phyloP scores from a whole-genome alignment of 2,329 filamentous ascomycete species.

The Aspergillus tubingensis region DNA sequence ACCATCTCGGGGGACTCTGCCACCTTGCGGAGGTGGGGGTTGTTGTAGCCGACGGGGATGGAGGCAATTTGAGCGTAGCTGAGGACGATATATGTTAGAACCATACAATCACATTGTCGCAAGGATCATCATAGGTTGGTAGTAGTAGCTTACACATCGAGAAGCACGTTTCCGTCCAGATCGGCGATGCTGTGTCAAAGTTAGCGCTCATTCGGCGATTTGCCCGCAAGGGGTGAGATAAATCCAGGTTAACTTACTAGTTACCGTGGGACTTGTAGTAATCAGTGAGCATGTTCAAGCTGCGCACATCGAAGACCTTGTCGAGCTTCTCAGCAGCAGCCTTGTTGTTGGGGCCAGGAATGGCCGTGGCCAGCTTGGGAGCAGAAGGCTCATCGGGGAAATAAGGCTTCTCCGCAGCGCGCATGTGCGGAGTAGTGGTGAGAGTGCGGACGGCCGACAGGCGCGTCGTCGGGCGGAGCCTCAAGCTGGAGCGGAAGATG shows the following conservation, averaged over 20 bases:
- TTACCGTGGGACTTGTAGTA: conserved; percentile 76
- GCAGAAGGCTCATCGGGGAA: conserved; percentile 61
- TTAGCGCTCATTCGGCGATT: conserved; percentile 19
- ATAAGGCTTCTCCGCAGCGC: conserved; percentile 50
- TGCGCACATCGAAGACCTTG: conserved; percentile 81
- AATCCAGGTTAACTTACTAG: conserved; percentile 55
- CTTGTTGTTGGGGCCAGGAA: conserved; percentile 76
- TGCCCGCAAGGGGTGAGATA: neutral
- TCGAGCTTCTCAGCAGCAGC: conserved; percentile 69
- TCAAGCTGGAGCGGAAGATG: conserved; percentile 38
- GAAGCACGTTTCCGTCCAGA: conserved; percentile 53
- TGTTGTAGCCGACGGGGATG: conserved; percentile 91
- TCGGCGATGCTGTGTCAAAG: conserved; percentile 46
- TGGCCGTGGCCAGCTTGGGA: conserved; percentile 58
- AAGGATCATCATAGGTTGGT: neutral
- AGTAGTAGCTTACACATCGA: conserved; percentile 49
- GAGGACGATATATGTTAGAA: conserved; percentile 14
- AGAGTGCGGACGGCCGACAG: conserved; percentile 38
- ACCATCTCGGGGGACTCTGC: conserved; percentile 77
- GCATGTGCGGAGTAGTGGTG: conserved; percentile 38
- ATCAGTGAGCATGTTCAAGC: conserved; percentile 79
- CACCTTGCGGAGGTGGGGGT: conserved; percentile 69
- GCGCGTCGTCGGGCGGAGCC: conserved; percentile 36
- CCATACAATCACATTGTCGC: neutral
- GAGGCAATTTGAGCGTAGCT: conserved; percentile 90